phyloP scores from a whole-genome alignment of 139 green algal genomes.

The Tetraselmis striata region DNA sequence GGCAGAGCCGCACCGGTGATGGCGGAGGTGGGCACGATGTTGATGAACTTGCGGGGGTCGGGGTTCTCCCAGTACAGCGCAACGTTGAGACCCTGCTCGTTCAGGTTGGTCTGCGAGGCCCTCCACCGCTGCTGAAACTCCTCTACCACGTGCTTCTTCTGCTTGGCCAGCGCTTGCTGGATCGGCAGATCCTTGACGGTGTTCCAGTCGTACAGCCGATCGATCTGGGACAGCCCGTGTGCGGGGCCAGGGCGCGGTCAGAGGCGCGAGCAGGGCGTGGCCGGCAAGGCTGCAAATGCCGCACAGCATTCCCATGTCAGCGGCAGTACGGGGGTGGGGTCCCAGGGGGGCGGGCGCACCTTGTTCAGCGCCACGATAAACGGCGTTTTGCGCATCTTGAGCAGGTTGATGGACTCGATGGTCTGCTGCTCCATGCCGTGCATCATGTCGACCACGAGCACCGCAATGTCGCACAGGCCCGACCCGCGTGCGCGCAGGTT shows the following conservation, averaged over 20 bases:
- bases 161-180: conserved; percentile 58
- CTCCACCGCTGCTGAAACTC: conserved; percentile 66
- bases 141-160: conserved; percentile 54
- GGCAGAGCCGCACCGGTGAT: conserved; percentile 75
- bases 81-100: conserved; percentile 89
- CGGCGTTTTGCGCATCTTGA: conserved; percentile 93
- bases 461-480: conserved; percentile 94
- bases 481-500: conserved; percentile 90
- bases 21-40: conserved; percentile 91
- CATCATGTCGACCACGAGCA: conserved; percentile 98
- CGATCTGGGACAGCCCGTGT: too few species aligned
- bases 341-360: too few species aligned
- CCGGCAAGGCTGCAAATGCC: too few species aligned
- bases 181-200: conserved; percentile 64
- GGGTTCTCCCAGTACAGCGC: conserved; percentile 96
- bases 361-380: conserved; percentile 99
- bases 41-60: conserved; percentile 80
- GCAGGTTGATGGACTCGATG: conserved; percentile 93
- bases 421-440: conserved; percentile 98
- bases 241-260: too few species aligned
- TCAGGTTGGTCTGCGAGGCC: conserved; percentile 37
- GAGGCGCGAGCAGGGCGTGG: too few species aligned
- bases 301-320: too few species aligned
- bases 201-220: conserved; percentile 94
- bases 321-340: too few species aligned